Evolutionary conservation across 2,329 filamentous ascomycete genomes (phyloP), one percentile per base, ranked within the genome.

Genomic region (Talaromyces sp.): DNA sequence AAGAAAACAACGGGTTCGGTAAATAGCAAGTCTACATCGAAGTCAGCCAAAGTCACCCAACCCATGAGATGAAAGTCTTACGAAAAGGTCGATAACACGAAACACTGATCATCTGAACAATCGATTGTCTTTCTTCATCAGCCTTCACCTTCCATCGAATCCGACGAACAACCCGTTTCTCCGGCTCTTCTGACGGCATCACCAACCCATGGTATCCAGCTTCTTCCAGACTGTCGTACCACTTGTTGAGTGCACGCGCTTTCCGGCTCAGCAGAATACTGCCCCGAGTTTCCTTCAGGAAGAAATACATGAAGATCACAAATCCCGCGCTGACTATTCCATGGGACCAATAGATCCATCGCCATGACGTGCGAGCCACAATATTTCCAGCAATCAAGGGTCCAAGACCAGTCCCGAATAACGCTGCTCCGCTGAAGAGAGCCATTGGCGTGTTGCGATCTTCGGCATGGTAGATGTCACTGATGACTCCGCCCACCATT

Each of bases 401-500:
- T 12, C 70, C 70, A 14, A 66, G 50, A 64, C 68, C 56, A 61
- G 69, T 59, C 66, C 92, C 93, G 9, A 89, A 82, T 0, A 97
- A 79, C 0, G 92, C 92, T 3, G 82, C 81, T 0, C 89, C 91
- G n/a, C 89, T 89, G 74, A 96, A 97, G 0, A 96, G 73, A 0
- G 91, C 88, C 93, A 97, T 96, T 0, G 93, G 90, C 0, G 89
- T 92, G 69, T 97, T 96, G 37, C 93, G 83, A 50, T 90, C 87
- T 64, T 90, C 79, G 9, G 90, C 86, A 55, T 88, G 85, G 78
- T 92, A 96, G 63, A 96, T 84, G 71, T 97, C 93, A 58, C 89
- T 89, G 44, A 97, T 88, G 3, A 97, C 90, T 3, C 93, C 93
- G n/a, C 93, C 93, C 0, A 96, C 89, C 83, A 96, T 93, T 23